Evolutionary conservation across 1,284 basidiomycete genomes (phyloP).

Genomic region (Ustilago crameri): DNA sequence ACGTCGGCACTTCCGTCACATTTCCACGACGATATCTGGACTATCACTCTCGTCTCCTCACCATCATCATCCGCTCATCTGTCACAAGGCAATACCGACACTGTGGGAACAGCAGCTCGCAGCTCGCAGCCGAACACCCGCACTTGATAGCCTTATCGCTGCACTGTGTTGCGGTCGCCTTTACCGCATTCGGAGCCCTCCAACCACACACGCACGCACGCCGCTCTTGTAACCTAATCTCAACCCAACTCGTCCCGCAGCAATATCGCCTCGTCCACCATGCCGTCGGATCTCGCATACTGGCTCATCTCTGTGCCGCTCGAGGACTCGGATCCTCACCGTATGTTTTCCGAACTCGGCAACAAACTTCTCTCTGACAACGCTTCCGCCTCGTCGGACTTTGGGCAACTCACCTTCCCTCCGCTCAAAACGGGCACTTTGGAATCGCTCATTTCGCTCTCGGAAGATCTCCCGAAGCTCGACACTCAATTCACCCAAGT

Average conservation of each 20-base stretch:
- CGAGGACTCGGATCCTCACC: conserved; percentile 70
- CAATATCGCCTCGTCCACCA: conserved; percentile 32
- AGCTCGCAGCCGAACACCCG: no score
- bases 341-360: conserved; percentile 70
- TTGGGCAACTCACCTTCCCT: conserved; percentile 60
- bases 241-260: no score
- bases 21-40: no score
- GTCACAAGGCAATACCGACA: no score
- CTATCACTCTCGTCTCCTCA: no score
- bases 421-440: conserved; percentile 84
- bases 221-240: neutral
- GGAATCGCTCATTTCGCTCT: conserved; percentile 86
- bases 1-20: no score
- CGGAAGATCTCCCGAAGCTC: conserved; percentile 91
- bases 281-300: conserved; percentile 72
- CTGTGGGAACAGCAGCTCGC: no score
- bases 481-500: conserved; percentile 87
- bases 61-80: no score
- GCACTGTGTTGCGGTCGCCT: no score
- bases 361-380: conserved; percentile 67
- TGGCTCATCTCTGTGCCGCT: conserved; percentile 73
- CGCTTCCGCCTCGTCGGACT: conserved; percentile 47
- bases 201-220: no score
- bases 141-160: no score
- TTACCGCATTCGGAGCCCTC: no score